Conservation (phyloP, 495 filamentous ascomycete genomes). For the Physcia stellaris region DNA sequence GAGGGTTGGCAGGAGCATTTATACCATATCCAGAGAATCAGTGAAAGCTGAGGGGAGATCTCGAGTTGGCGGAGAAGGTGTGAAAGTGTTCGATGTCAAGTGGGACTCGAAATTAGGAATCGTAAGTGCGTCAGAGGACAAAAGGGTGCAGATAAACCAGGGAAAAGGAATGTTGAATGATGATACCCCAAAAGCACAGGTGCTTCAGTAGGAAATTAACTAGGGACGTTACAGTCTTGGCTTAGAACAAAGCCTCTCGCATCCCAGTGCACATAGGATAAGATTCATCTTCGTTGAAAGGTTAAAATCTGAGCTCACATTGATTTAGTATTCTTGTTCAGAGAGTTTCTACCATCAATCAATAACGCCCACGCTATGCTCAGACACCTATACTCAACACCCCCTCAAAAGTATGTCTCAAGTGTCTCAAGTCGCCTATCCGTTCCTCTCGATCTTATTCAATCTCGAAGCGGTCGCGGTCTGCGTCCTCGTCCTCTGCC, state of each 20-base stretch:
- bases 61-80: slow-evolving; percentile 55
- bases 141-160: slow-evolving; percentile 78
- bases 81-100: slow-evolving; percentile 79
- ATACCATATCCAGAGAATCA: slow-evolving; percentile 64
- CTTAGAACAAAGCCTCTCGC: too few relatives aligned
- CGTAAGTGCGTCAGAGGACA: slow-evolving; percentile 85
- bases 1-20: slow-evolving; percentile 64
- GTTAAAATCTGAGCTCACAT: too few relatives aligned
- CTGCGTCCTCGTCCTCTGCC: slow-evolving; percentile 76
- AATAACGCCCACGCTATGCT: too few relatives aligned
- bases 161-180: slow-evolving; percentile 30
- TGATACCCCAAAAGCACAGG: too few relatives aligned
- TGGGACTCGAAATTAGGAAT: slow-evolving; percentile 82
- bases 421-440: too few relatives aligned
- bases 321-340: too few relatives aligned
- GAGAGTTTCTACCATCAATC: neutral
- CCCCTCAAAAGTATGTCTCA: neutral
- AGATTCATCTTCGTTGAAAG: too few relatives aligned
- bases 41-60: slow-evolving; percentile 36
- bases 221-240: too few relatives aligned
- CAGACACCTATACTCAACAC: neutral
- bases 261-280: too few relatives aligned
- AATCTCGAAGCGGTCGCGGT: slow-evolving; percentile 63
- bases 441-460: slow-evolving; percentile 62
- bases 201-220: too few relatives aligned